Evolutionary conservation across 768 basidiomycete genomes (phyloP), one percentile per base, ranked within the genome.

Genomic region (Polyporus arcularius): DNA sequence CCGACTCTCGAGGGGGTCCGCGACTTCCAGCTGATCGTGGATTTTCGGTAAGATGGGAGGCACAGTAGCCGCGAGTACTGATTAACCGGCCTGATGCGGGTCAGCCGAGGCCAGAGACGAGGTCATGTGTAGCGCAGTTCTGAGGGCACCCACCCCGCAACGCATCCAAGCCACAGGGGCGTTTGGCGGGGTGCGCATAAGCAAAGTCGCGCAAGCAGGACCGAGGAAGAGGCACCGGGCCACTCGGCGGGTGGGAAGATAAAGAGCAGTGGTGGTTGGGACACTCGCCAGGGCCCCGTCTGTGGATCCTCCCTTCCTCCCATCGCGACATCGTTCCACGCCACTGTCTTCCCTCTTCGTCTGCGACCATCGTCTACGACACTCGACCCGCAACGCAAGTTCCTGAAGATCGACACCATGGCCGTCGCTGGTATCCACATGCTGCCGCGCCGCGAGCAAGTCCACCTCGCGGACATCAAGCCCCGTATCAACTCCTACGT

Each of bases 401-500:
- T 11, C 7, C 35, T 35, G 35, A 35, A 35, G 35, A 48, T 18
- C 35, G 11, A 48, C 21, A 26, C 12, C 12, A 48, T 48, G 46
- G 46, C 21, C 18, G 18, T 18, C 28, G 46, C 21, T 26, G 57
- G 54, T 30, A 39, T 56, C 51, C 64, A 67, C 45, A 43, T 38
- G 14, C 60, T 65, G 16, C 66, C 64, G 31, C 64, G 56, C n/a
- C 59, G 59, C 52, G 53, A 66, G 8, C 63, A 65, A 55, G 56
- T 65, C 40, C 69, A 71, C 55, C 61, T 65, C 39, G 67, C 65
- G 26, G 70, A 71, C 48, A 61, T 70, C 43, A 51, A 55, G 39
- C 66, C 61, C 16, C 70, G 70, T 31, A 52, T 66, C n/a, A 56
- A 35, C n/a, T 18, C 62, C 35, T 49, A 55, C 55, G 42, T 55